Percentiles rank a stretch among this genome's conserved stretches.
Conservation (phyloP, 2,329 filamentous ascomycete species). For the Elsinoe arachidis region DNA sequence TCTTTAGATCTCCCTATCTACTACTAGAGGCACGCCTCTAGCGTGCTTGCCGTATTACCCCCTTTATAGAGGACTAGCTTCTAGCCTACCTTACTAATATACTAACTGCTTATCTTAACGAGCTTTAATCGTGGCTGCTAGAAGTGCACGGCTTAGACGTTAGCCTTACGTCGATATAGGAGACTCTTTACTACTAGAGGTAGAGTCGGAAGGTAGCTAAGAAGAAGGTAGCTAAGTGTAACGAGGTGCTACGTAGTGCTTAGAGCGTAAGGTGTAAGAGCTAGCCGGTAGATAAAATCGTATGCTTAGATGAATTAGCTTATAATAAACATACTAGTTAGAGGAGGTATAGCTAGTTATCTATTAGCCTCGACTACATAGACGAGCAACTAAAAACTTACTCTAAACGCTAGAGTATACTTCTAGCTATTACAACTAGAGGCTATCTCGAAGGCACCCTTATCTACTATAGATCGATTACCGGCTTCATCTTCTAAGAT, state of each 20-base stretch:
- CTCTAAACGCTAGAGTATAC: too few relatives aligned
- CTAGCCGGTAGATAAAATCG: neutral
- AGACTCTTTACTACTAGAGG: neutral
- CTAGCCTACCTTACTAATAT: neutral
- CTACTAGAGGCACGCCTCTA: neutral
- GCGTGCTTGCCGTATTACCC: neutral
- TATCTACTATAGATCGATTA: too few relatives aligned
- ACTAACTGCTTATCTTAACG: neutral
- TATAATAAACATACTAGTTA: neutral
- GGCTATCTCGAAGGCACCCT: too few relatives aligned
- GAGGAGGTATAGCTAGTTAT: neutral
- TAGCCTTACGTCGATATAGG: neutral
- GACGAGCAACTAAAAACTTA: neutral
- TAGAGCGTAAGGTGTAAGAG: neutral
- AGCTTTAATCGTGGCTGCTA: neutral
- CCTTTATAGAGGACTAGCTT: neutral
- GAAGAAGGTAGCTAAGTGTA: neutral
- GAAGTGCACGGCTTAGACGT: neutral
- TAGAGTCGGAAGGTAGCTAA: neutral
- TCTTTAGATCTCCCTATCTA: neutral
- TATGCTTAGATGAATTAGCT: neutral
- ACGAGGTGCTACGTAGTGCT: neutral
- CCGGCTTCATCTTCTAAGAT: too few relatives aligned
- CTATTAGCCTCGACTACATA: neutral
- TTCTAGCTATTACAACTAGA: too few relatives aligned